Evolutionary conservation across 441 rosid genomes (phyloP).

Genomic region (Gossypium schwendimanii): DNA sequence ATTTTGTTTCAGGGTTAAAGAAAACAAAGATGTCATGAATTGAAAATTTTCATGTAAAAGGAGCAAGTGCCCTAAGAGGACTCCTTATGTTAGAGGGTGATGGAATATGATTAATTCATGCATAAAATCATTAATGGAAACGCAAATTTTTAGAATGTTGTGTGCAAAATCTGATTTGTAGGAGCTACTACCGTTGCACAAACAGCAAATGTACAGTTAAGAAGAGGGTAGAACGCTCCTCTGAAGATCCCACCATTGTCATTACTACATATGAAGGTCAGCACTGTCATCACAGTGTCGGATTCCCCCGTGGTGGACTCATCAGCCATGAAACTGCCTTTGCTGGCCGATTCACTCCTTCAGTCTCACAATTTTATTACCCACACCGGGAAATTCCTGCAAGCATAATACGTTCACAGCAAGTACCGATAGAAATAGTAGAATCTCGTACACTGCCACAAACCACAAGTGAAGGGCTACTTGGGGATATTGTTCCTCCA

Average conservation of each 20-base stretch:
- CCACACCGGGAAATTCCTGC: conserved; percentile 29
- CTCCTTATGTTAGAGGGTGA: not conserved
- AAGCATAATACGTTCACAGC: conserved; percentile 18
- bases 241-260: conserved; percentile 66
- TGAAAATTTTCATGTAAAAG: not conserved
- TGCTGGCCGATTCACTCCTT: conserved; percentile 35
- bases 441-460: conserved; percentile 12
- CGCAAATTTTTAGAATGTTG: not conserved
- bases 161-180: conserved; percentile 18
- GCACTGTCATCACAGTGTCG: conserved; percentile 75
- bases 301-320: conserved; percentile 70
- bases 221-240: conserved; percentile 88
- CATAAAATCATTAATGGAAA: not conserved
- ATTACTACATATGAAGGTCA: conserved; percentile 96
- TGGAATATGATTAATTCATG: not conserved
- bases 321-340: conserved; percentile 49
- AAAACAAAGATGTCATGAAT: not conserved
- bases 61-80: not conserved
- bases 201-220: conserved; percentile 82
- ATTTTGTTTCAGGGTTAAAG: too few relatives aligned
- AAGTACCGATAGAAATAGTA: conserved; percentile 14
- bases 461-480: conserved; percentile 58
- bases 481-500: conserved; percentile 78
- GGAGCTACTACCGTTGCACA: conserved; percentile 94
- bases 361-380: conserved; percentile 40